These are phyloP conservation scores for Coccomyxa subellipsoidea DNA, from an alignment of 163 green algal species.

Conservation along the genomic window DNA sequence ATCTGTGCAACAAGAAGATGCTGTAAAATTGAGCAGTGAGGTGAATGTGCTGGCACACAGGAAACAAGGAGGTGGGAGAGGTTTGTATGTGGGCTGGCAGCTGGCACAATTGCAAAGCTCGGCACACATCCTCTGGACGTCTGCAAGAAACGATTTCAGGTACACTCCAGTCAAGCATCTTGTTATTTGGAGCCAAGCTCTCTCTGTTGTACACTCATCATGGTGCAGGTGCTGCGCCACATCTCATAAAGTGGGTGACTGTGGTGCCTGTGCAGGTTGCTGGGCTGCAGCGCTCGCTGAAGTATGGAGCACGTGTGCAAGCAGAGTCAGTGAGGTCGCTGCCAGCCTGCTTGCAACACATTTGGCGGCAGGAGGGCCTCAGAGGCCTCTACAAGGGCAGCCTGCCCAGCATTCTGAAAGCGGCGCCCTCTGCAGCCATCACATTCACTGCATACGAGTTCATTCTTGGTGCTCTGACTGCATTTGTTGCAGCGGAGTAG, in stretches of 20 bases:
- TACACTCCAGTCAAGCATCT: slow-evolving; percentile 12
- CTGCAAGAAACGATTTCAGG: slow-evolving; percentile 94
- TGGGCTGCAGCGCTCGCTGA: slow-evolving; percentile 37
- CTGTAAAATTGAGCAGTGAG: too few relatives aligned
- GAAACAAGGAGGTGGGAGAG: slow-evolving; percentile 16
- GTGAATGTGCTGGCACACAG: neutral
- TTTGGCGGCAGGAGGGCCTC: slow-evolving; percentile 43
- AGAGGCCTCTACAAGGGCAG: slow-evolving; percentile 76
- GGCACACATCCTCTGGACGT: slow-evolving; percentile 93
- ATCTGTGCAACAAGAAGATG: too few relatives aligned
- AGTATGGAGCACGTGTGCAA: slow-evolving; percentile 58
- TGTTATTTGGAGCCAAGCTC: too few relatives aligned
- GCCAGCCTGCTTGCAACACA: slow-evolving; percentile 33
- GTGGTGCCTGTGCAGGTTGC: slow-evolving; percentile 38
- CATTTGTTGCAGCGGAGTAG: neutral
- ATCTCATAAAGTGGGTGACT: neutral
- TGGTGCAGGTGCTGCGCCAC: neutral
- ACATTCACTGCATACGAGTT: slow-evolving; percentile 92
- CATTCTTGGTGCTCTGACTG: slow-evolving; percentile 10
- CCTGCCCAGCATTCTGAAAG: slow-evolving; percentile 74
- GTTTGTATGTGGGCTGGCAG: slow-evolving; percentile 69
- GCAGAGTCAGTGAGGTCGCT: slow-evolving; percentile 28
- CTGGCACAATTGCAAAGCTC: slow-evolving; percentile 78
- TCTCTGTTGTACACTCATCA: too few relatives aligned
- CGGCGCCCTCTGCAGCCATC: slow-evolving; percentile 85